These are phyloP conservation scores for Abelmoschus esculentus DNA, from an alignment of 345 rosid species.

Conservation along the genomic window DNA sequence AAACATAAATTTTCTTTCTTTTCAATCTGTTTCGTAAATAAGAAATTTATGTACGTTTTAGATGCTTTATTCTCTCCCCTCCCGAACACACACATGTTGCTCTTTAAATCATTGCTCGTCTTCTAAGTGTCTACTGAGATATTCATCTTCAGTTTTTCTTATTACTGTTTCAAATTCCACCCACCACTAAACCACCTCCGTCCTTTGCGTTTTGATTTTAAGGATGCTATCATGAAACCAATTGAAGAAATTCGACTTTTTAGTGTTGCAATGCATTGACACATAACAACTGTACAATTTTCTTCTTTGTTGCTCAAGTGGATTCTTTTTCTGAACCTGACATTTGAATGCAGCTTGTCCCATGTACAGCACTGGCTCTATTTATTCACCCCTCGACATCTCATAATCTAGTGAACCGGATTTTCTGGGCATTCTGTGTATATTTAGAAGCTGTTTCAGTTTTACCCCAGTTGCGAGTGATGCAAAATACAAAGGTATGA, in stretches of 20 bases:
- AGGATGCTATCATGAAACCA: background rate
- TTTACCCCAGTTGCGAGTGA: conserved; percentile 87
- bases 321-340: background rate
- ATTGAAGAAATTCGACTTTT: background rate
- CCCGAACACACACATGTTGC: background rate
- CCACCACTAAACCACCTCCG: background rate
- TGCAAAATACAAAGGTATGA: conserved; percentile 95
- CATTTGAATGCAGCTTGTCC: conserved; percentile 54
- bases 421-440: conserved; percentile 91
- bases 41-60: background rate
- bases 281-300: background rate
- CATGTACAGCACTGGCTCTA: conserved; percentile 74
- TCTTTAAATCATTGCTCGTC: background rate
- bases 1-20: background rate
- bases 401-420: conserved; percentile 70
- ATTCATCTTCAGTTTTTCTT: background rate
- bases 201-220: background rate
- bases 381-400: conserved; percentile 86
- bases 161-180: background rate
- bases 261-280: background rate
- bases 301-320: background rate
- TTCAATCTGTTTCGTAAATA: background rate
- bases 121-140: background rate
- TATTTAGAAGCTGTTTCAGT: conserved; percentile 97
- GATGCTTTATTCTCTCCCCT: background rate